A percentile compares a stretch with the other conserved stretches of the same genome.
These are phyloP conservation scores for Starmerella geochares DNA, from an alignment of 805 yeast genomes.

Conservation along the genomic window DNA sequence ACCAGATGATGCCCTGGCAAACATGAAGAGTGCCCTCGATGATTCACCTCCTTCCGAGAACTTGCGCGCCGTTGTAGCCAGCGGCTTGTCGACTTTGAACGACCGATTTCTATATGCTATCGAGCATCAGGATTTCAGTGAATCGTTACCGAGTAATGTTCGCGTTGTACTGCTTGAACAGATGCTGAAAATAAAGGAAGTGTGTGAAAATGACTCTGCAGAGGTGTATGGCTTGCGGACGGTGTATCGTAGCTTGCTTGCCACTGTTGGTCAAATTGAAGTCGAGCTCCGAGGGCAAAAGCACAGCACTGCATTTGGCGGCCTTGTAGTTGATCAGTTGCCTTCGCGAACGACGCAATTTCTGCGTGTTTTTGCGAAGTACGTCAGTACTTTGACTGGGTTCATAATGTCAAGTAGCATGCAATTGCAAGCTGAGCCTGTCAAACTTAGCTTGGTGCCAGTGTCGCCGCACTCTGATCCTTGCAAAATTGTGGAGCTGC, in stretches of 20 bases:
- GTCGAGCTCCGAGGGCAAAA: slow-evolving; percentile 22
- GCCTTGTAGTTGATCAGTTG: slow-evolving; percentile 42
- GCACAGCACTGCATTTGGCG: slow-evolving; percentile 29
- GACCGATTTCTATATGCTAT: slow-evolving; percentile 13
- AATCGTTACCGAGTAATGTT: slow-evolving; percentile 14
- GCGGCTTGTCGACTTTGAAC: slow-evolving; percentile 7
- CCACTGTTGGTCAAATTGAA: slow-evolving; percentile 20
- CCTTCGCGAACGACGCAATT: slow-evolving; percentile 20
- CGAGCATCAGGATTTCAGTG: slow-evolving; percentile 11
- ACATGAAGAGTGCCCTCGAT: slow-evolving; percentile 7
- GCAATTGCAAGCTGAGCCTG: slow-evolving; percentile 12
- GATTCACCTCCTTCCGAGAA: not conserved
- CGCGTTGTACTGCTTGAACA: slow-evolving; percentile 19
- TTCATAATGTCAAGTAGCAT: slow-evolving; percentile 14
- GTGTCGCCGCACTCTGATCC: slow-evolving; percentile 10
- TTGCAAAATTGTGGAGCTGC: slow-evolving; percentile 11
- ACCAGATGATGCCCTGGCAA: slow-evolving; percentile 1
- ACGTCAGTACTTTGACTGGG: slow-evolving; percentile 17
- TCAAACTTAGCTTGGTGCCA: not conserved
- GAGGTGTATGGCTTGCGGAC: slow-evolving; percentile 15
- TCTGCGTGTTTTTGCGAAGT: slow-evolving; percentile 22
- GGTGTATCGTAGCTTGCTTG: slow-evolving; percentile 9
- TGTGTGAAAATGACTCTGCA: not conserved
- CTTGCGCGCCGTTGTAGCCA: not conserved
- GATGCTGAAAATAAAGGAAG: slow-evolving; percentile 14